Evolutionary conservation across 495 filamentous ascomycete species (phyloP).

Genomic region (Aspergillus ostianus): DNA sequence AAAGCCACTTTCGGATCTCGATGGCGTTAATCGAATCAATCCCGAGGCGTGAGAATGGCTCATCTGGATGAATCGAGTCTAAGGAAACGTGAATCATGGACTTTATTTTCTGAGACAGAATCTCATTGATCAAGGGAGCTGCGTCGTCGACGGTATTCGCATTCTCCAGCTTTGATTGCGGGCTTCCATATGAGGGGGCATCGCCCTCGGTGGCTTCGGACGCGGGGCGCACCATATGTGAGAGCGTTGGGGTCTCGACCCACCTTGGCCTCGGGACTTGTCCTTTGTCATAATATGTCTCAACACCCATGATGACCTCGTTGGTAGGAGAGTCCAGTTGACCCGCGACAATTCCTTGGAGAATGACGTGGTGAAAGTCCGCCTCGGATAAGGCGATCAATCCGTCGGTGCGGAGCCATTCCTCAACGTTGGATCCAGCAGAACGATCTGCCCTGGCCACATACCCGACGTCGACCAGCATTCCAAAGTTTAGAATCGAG

Average conservation of each 20-base stretch:
- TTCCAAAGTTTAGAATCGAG: neutral
- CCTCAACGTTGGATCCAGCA: neutral
- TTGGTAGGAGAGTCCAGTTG: neutral
- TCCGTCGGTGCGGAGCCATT: conserved; percentile 1
- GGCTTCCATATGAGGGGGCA: neutral
- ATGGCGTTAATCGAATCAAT: conserved; percentile 1
- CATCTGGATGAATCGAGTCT: conserved; percentile 1
- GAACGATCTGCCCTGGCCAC: neutral
- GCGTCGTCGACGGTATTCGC: neutral
- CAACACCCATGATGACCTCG: conserved; percentile 3
- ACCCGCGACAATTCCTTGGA: neutral
- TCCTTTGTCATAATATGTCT: neutral
- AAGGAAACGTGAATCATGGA: neutral
- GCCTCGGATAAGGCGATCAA: neutral
- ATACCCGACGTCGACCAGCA: conserved; percentile 1
- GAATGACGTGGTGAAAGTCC: conserved; percentile 1
- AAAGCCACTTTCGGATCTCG: conserved; percentile 1
- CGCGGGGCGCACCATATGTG: neutral
- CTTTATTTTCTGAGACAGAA: neutral
- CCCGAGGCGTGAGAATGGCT: neutral
- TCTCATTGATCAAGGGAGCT: neutral
- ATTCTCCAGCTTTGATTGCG: neutral
- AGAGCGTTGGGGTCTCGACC: neutral
- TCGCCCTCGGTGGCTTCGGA: neutral
- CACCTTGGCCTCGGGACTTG: neutral